Evolutionary conservation across 129 eudicot genomes (phyloP).

Genomic region (Daucus carota): DNA sequence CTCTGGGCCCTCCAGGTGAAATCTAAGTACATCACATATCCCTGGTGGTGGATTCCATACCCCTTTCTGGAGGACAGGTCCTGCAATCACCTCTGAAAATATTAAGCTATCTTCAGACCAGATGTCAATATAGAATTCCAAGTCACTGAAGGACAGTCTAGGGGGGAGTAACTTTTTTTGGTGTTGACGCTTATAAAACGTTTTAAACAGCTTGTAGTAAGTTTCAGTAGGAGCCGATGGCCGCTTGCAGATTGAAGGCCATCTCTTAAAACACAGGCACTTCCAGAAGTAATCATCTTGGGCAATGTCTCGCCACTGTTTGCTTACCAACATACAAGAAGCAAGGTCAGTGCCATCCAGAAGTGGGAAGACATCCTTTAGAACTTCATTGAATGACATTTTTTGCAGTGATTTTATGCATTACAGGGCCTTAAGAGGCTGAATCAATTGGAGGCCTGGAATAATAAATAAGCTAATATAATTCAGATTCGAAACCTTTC

Average conservation of each 20-base stretch:
- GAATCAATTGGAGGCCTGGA: slow-evolving; percentile 23
- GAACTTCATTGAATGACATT: slow-evolving; percentile 51
- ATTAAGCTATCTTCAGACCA: slow-evolving; percentile 58
- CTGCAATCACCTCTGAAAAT: slow-evolving; percentile 68
- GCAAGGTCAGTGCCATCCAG: slow-evolving; percentile 75
- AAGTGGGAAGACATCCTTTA: slow-evolving; percentile 76
- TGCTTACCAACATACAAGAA: slow-evolving; percentile 66
- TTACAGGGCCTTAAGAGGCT: slow-evolving; percentile 1
- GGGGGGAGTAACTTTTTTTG: slow-evolving; percentile 57
- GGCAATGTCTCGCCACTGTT: slow-evolving; percentile 75
- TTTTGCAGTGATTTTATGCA: not conserved
- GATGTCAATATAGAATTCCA: slow-evolving; percentile 79
- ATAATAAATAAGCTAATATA: not conserved
- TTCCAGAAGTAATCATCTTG: slow-evolving; percentile 88
- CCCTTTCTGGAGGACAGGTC: slow-evolving; percentile 54
- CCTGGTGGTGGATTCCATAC: slow-evolving; percentile 62
- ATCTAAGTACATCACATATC: slow-evolving; percentile 36
- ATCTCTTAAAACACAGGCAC: slow-evolving; percentile 68
- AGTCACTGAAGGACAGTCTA: slow-evolving; percentile 54
- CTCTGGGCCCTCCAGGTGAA: slow-evolving; percentile 65
- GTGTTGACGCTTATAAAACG: slow-evolving; percentile 53
- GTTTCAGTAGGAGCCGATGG: slow-evolving; percentile 45
- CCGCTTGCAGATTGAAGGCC: slow-evolving; percentile 78
- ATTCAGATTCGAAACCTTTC: not conserved
- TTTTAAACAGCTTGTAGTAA: slow-evolving; percentile 46